Percentiles rank a stretch among this genome's conserved stretches.
Conservation (phyloP, 257 asterid species). For the Solanum arcanum region DNA sequence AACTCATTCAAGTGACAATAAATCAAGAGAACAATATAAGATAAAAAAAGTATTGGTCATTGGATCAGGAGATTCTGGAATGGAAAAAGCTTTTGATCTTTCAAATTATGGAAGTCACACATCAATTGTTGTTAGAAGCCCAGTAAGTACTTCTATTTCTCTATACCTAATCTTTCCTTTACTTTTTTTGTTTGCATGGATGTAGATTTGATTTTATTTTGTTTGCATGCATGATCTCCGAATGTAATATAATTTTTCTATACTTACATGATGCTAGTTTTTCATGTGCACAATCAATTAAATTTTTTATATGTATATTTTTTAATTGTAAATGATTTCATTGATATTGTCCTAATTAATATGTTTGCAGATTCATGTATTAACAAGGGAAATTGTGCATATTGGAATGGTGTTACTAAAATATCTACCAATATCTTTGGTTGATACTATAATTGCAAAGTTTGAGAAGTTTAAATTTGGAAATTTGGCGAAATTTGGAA, state of each 20-base stretch:
- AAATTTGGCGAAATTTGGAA: conserved; percentile 23
- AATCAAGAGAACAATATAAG: conserved; percentile 9
- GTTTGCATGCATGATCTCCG: neutral
- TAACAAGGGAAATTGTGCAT: conserved; percentile 21
- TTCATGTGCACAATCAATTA: neutral
- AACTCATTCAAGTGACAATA: conserved; percentile 26
- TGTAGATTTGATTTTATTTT: neutral
- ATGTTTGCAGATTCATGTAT: conserved; percentile 31
- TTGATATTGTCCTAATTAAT: neutral
- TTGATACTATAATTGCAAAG: conserved; percentile 13
- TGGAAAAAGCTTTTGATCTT: conserved; percentile 57
- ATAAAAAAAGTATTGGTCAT: conserved; percentile 32
- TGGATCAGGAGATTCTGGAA: conserved; percentile 61
- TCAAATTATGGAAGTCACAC: conserved; percentile 29
- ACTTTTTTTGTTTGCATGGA: neutral
- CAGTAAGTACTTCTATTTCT: neutral
- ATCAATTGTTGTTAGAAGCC: conserved; percentile 35
- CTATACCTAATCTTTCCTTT: neutral
- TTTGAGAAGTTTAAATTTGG: conserved; percentile 10
- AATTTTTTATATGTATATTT: too few relatives aligned
- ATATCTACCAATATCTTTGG: conserved; percentile 5
- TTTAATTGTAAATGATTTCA: neutral
- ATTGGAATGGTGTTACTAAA: conserved; percentile 28
- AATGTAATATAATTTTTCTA: too few relatives aligned
- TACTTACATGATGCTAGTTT: neutral